Percentiles rank a stretch among this genome's conserved stretches.
phyloP scores from a whole-genome alignment of 176 grass and related monocot genomes.

The Eremochloa ophiuroides region DNA sequence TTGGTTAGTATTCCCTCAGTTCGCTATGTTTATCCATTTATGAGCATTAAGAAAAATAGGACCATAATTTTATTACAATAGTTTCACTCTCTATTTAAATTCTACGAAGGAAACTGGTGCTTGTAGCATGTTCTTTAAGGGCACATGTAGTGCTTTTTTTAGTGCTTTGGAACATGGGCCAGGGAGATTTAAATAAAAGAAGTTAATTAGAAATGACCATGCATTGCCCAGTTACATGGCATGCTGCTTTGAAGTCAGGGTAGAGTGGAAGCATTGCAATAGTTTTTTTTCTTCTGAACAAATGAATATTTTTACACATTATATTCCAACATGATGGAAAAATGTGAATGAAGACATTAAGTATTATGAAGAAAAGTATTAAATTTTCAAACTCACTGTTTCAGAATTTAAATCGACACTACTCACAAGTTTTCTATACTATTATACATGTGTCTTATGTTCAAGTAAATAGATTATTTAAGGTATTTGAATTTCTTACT shows the following conservation, averaged over 20 bases:
- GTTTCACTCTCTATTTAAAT: background rate
- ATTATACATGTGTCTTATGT: background rate
- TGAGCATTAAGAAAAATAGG: background rate
- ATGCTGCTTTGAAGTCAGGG: background rate
- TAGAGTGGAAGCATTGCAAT: background rate
- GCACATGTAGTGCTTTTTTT: background rate
- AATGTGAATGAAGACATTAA: background rate
- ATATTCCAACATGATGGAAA: background rate
- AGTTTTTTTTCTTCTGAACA: background rate
- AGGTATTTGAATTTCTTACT: background rate
- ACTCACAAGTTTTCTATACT: background rate
- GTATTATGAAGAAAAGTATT: background rate
- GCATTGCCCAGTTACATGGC: background rate
- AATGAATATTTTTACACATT: background rate
- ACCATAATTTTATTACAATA: background rate
- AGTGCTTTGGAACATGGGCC: background rate
- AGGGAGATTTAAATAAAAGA: background rate
- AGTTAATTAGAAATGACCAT: background rate
- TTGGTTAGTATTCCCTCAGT: background rate
- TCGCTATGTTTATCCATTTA: background rate
- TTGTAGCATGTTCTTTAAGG: background rate
- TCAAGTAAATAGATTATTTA: background rate
- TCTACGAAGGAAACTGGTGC: background rate
- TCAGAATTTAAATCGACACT: background rate
- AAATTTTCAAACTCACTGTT: background rate